Conservation (phyloP, 148 eudicot species). For the Linanthus parryae region DNA sequence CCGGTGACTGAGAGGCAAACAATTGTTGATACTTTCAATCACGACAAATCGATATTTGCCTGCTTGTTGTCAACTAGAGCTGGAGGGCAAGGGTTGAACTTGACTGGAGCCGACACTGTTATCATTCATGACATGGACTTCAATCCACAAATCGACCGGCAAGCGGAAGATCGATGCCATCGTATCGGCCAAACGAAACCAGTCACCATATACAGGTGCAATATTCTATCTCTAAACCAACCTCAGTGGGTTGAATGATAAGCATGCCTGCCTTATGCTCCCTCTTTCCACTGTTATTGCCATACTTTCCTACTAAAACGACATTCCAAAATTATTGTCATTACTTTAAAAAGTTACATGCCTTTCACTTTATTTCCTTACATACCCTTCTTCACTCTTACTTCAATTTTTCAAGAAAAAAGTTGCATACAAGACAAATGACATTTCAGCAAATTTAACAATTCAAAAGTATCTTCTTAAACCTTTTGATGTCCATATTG, state of each 20-base stretch:
- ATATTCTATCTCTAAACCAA: neutral
- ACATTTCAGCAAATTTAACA: no score
- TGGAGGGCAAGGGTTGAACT: slow-evolving; percentile 95
- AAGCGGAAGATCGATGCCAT: slow-evolving; percentile 96
- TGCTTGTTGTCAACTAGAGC: slow-evolving; percentile 98
- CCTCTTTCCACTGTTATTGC: neutral
- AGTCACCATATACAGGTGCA: slow-evolving; percentile 77
- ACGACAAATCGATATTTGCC: slow-evolving; percentile 75
- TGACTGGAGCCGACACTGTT: slow-evolving; percentile 95
- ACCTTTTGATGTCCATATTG: neutral
- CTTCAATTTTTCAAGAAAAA: neutral
- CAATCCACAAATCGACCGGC: slow-evolving; percentile 97
- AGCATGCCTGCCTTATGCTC: no score
- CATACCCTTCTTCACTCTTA: neutral
- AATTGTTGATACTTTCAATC: slow-evolving; percentile 81
- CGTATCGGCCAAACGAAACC: slow-evolving; percentile 96
- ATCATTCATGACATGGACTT: slow-evolving; percentile 98
- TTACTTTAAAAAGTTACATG: no score
- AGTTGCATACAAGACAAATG: no score
- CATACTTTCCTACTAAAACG: neutral
- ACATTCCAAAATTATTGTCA: neutral
- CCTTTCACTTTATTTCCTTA: no score
- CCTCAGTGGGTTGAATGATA: neutral
- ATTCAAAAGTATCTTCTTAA: neutral
- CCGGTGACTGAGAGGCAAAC: slow-evolving; percentile 89